These are phyloP conservation scores for Kluyveromyces lactis DNA, from an alignment of 805 yeast species.

Conservation along the genomic window DNA sequence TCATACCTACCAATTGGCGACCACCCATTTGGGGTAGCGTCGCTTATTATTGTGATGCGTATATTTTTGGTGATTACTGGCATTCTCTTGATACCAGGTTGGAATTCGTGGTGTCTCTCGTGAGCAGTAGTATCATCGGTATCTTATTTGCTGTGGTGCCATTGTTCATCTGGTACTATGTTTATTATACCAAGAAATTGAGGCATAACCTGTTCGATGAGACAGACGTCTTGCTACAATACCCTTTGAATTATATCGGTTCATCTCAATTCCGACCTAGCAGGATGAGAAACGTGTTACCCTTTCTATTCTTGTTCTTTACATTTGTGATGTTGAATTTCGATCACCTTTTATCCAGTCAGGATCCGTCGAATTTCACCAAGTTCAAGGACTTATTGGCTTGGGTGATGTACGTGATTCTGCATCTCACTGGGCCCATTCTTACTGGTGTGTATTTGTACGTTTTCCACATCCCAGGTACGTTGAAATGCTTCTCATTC, in stretches of 20 bases:
- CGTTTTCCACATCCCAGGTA: slow-evolving; percentile 61
- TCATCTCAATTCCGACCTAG: slow-evolving; percentile 12
- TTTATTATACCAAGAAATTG: slow-evolving; percentile 17
- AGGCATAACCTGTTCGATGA: slow-evolving; percentile 19
- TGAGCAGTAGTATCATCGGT: slow-evolving; percentile 13
- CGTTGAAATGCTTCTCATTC: slow-evolving; percentile 43
- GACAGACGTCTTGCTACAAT: slow-evolving; percentile 19
- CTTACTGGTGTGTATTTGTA: slow-evolving; percentile 55
- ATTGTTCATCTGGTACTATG: slow-evolving; percentile 19
- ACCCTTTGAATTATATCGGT: slow-evolving; percentile 3
- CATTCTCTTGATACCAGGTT: slow-evolving; percentile 20
- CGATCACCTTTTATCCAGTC: slow-evolving; percentile 34
- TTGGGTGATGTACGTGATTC: slow-evolving; percentile 54
- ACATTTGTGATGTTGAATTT: slow-evolving; percentile 38
- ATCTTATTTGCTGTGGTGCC: slow-evolving; percentile 15
- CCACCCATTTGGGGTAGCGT: slow-evolving; percentile 44
- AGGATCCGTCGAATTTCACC: slow-evolving; percentile 29
- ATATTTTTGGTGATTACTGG: slow-evolving; percentile 26
- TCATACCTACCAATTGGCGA: slow-evolving; percentile 44
- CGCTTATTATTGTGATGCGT: slow-evolving; percentile 32
- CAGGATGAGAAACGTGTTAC: slow-evolving; percentile 14
- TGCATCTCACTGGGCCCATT: slow-evolving; percentile 54
- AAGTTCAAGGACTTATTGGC: slow-evolving; percentile 45
- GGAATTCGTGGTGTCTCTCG: slow-evolving; percentile 9
- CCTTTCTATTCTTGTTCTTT: slow-evolving; percentile 35